Evolutionary conservation across 2,329 filamentous ascomycete genomes (phyloP), one percentile per base, ranked within the genome.

Genomic region (Aspergillus amoenus): DNA sequence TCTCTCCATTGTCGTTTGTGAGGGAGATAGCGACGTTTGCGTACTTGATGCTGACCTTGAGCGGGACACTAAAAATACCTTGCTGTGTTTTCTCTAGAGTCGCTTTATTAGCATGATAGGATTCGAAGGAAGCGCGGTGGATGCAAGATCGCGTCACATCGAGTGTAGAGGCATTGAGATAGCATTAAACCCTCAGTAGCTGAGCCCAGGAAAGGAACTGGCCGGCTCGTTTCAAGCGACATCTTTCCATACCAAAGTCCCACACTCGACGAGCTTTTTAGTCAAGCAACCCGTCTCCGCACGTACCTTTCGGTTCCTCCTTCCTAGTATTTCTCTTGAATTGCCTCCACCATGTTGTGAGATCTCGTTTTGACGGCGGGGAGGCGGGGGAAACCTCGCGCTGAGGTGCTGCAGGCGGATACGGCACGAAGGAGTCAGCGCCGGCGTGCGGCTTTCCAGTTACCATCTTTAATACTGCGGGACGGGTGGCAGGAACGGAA

Each of bases 11-110:
- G 64, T 93, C 91, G 72, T 97, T 93, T 64, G 94, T 90, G 27
- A 99, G 84, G 21, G 93, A 97, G 69, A 99, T 99, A 62, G 94
- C 94, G 59, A 99, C 94, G 71, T 97, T 99, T 58, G 94, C 94
- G 74, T 99, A 97, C 59, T 89, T 90, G 73, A 99, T 97, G 78
- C 93, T 97, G 70, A 93, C 88, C 67, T 92, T 90, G 57, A 99
- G 83, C 40, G 94, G 92, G 34, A 99, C 88, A 52, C 94, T 94
- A 73, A 99, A 99, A 62, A 99, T 97, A 64, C 93, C 92, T 59
- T 86, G 85, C 4, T 47, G 32, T 46, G 83, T 79, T 53, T 72
- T 58, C 55, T 70, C 68, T 68, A 37, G 5, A 37, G 15, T 5
- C 27, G 21, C 44, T 22, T 32, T 21, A 50, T 56, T 22, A 61